Conservation (phyloP, 371 early-diverging fungal genomes). For the Mortierella sp. region DNA sequence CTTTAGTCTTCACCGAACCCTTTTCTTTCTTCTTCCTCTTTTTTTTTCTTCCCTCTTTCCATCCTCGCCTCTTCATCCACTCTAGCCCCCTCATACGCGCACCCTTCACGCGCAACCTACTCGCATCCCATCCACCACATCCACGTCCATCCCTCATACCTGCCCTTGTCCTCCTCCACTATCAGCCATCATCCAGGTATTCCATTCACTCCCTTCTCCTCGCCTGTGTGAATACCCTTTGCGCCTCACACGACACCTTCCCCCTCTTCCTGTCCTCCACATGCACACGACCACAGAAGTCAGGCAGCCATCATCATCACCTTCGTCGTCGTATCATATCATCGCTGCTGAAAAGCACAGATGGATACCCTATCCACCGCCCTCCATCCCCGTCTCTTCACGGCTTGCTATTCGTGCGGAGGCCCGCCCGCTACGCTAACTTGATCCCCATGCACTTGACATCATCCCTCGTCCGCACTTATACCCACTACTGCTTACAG, state of each 20-base stretch:
- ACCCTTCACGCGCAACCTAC: too few species aligned
- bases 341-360: too few species aligned
- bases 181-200: too few species aligned
- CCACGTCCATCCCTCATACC: not conserved
- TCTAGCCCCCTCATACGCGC: too few species aligned
- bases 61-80: not conserved
- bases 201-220: too few species aligned
- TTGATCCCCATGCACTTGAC: not conserved
- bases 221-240: too few species aligned
- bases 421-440: too few species aligned
- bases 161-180: not conserved
- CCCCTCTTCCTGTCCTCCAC: not conserved
- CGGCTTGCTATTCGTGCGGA: not conserved
- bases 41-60: slow-evolving; percentile 1
- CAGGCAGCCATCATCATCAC: not conserved
- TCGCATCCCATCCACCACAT: not conserved
- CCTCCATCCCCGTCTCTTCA: not conserved
- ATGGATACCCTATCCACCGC: not conserved
- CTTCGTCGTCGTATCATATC: not conserved
- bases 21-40: slow-evolving; percentile 1
- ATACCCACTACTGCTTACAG: not conserved
- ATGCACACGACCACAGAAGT: not conserved
- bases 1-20: not conserved
- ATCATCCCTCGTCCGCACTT: not conserved
- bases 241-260: too few species aligned